Percentiles rank a stretch among this genome's conserved stretches.
phyloP scores from a whole-genome alignment of 2,329 filamentous ascomycete genomes.

The Paraphaeosphaeria sporulosa region DNA sequence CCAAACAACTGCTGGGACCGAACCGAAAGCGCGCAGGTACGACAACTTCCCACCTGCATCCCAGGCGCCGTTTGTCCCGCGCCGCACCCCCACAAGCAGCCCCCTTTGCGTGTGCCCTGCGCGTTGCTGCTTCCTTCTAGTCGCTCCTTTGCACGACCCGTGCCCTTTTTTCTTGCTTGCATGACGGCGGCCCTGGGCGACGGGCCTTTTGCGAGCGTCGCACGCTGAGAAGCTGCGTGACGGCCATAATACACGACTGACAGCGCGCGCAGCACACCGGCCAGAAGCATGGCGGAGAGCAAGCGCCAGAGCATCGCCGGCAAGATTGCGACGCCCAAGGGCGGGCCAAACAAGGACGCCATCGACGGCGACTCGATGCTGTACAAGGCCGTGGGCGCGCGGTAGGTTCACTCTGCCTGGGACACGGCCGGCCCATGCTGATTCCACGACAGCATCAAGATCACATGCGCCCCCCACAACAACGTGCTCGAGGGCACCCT shows the following conservation, averaged over 20 bases:
- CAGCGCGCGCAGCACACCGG: slow-evolving; percentile 42
- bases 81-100: slow-evolving; percentile 17
- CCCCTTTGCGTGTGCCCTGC: slow-evolving; percentile 33
- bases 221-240: slow-evolving; percentile 21
- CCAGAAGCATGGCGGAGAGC: slow-evolving; percentile 60
- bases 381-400: slow-evolving; percentile 67
- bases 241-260: slow-evolving; percentile 21
- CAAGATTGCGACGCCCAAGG: slow-evolving; percentile 62
- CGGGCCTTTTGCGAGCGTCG: slow-evolving; percentile 36
- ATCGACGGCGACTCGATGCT: slow-evolving; percentile 62
- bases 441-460: slow-evolving; percentile 58
- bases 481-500: slow-evolving; percentile 67
- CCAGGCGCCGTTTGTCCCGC: slow-evolving; percentile 11
- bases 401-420: slow-evolving; percentile 54
- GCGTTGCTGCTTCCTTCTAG: slow-evolving; percentile 42
- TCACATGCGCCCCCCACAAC: slow-evolving; percentile 62
- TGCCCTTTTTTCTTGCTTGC: slow-evolving; percentile 41
- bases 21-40: slow-evolving; percentile 22
- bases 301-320: slow-evolving; percentile 64
- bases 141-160: slow-evolving; percentile 52
- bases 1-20: slow-evolving; percentile 18
- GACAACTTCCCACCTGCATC: slow-evolving; percentile 22
- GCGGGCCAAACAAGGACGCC: slow-evolving; percentile 52
- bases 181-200: slow-evolving; percentile 43
- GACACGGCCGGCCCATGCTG: slow-evolving; percentile 16